These are phyloP conservation scores for Penicillium crystallinum DNA, from an alignment of 495 filamentous ascomycete species.

Conservation along the genomic window DNA sequence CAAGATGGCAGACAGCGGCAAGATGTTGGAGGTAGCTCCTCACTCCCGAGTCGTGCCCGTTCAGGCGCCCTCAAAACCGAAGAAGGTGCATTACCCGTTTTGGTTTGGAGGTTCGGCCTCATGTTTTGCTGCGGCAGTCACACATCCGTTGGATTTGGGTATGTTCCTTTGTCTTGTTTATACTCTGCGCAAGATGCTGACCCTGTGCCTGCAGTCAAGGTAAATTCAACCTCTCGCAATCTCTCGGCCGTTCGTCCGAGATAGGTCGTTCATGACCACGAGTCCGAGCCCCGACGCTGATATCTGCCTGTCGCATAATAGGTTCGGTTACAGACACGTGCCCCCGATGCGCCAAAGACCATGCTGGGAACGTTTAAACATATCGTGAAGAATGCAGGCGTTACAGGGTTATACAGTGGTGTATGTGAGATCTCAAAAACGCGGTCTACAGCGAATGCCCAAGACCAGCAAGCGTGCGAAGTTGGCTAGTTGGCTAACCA, in stretches of 20 bases:
- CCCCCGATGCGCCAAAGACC: slow-evolving; percentile 56
- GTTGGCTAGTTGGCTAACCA: slow-evolving; percentile 11
- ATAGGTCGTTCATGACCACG: not conserved
- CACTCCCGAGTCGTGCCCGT: slow-evolving; percentile 22
- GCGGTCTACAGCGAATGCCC: not conserved
- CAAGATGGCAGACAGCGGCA: slow-evolving; percentile 40
- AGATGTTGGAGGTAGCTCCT: slow-evolving; percentile 30
- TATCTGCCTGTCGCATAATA: slow-evolving; percentile 28
- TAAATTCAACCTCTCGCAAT: slow-evolving; percentile 20
- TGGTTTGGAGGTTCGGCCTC: slow-evolving; percentile 94
- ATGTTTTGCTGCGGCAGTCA: slow-evolving; percentile 82
- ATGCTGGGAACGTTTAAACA: slow-evolving; percentile 81
- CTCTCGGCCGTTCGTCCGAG: slow-evolving; percentile 7
- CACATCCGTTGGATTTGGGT: slow-evolving; percentile 79
- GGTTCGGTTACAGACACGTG: slow-evolving; percentile 86
- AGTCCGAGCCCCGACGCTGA: slow-evolving; percentile 11
- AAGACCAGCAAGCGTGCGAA: not conserved
- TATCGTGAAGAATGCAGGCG: slow-evolving; percentile 60
- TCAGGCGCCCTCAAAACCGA: slow-evolving; percentile 20
- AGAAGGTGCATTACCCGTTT: slow-evolving; percentile 67
- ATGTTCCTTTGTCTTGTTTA: slow-evolving; percentile 15
- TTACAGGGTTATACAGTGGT: slow-evolving; percentile 76
- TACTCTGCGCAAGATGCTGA: slow-evolving; percentile 12
- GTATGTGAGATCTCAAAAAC: slow-evolving; percentile 39
- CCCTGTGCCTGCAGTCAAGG: slow-evolving; percentile 42